Conservation (phyloP, 495 filamentous ascomycete species). For the Poronia punctata region DNA sequence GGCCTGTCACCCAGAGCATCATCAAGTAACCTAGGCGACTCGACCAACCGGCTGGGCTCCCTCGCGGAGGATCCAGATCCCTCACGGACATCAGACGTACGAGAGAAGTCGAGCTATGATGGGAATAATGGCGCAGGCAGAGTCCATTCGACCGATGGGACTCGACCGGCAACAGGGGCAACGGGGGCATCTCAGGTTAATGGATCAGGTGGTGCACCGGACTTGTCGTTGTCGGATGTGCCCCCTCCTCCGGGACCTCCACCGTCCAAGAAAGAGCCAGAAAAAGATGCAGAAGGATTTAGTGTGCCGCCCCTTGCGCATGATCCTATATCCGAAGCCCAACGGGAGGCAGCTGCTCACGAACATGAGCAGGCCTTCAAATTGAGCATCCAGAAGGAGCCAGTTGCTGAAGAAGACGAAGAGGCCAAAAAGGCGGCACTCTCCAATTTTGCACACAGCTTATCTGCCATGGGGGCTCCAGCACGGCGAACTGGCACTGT, state of each 20-base stretch:
- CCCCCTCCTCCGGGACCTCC: constrained; percentile 40
- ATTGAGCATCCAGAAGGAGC: constrained; percentile 84
- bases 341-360: constrained; percentile 64
- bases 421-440: constrained; percentile 78
- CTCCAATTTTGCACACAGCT: constrained; percentile 82
- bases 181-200: constrained; percentile 29
- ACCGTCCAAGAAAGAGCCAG: constrained; percentile 35
- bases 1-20: constrained; percentile 45
- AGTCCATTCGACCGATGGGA: constrained; percentile 21
- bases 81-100: constrained; percentile 20
- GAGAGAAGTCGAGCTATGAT: constrained; percentile 32
- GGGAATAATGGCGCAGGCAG: constrained; percentile 36
- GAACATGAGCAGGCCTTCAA: constrained; percentile 73
- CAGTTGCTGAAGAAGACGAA: constrained; percentile 85
- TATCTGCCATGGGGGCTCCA: constrained; percentile 52
- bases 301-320: constrained; percentile 58
- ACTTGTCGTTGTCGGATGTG: constrained; percentile 34
- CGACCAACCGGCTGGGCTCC: constrained; percentile 43
- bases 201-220: constrained; percentile 28
- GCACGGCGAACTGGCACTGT: constrained; percentile 67
- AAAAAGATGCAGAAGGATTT: constrained; percentile 59
- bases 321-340: constrained; percentile 78
- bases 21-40: constrained; percentile 48
- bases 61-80: constrained; percentile 41
- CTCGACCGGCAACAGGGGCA: constrained; percentile 16